These are phyloP conservation scores for Epichloe uncinata DNA, from an alignment of 2,329 filamentous ascomycete genomes.

Conservation along the genomic window DNA sequence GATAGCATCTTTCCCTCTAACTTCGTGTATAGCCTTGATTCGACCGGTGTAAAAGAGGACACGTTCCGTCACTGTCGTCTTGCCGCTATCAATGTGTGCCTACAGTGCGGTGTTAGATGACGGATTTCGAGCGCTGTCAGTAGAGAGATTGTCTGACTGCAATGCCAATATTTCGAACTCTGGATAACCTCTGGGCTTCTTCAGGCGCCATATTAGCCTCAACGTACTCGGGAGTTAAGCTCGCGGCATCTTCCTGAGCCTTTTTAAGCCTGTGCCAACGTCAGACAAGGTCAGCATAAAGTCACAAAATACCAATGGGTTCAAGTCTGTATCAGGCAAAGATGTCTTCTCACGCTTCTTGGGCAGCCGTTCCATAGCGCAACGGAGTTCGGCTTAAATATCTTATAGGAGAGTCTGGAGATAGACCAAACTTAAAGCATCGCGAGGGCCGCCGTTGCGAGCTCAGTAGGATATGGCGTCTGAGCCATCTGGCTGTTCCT, in stretches of 20 bases:
- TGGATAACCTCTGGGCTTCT: conserved; percentile 64
- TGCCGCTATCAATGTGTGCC: conserved; percentile 97
- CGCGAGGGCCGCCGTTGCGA: conserved; percentile 15
- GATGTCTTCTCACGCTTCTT: conserved; percentile 25
- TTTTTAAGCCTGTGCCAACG: conserved; percentile 31
- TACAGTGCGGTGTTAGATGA: conserved; percentile 21
- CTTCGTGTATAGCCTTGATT: conserved; percentile 95
- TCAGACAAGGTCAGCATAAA: conserved; percentile 1
- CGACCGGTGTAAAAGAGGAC: conserved; percentile 95
- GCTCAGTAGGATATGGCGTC: conserved; percentile 23
- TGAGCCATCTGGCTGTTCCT: conserved; percentile 27
- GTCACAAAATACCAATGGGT: background rate
- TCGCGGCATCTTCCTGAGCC: conserved; percentile 38
- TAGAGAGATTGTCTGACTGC: conserved; percentile 42
- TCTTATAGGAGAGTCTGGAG: background rate
- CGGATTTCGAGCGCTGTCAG: conserved; percentile 6
- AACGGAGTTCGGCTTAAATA: conserved; percentile 21
- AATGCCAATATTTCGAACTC: conserved; percentile 94
- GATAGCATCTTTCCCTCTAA: conserved; percentile 84
- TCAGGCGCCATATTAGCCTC: conserved; percentile 68
- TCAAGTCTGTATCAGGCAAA: background rate
- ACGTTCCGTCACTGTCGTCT: conserved; percentile 92
- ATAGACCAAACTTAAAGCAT: background rate
- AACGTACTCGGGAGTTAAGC: conserved; percentile 44
- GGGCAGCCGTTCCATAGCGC: conserved; percentile 21